Base-by-base conservation (phyloP, 1,284 basidiomycete genomes). In the Omphalotus olearius region DNA sequence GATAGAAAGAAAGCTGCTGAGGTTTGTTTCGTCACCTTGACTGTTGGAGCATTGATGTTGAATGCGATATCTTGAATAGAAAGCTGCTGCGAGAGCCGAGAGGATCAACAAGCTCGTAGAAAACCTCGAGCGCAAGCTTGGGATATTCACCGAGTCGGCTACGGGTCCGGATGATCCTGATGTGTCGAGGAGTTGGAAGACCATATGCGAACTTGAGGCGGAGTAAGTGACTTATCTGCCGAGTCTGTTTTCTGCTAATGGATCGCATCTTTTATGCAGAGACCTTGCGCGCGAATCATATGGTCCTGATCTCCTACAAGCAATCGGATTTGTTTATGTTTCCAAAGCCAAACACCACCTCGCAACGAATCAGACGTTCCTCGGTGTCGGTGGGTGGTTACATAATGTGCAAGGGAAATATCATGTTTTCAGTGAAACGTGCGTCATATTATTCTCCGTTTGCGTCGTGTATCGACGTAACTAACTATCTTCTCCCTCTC, bases 351-450 rank as follows among this genome's bases (percentile, higher is more conserved):
- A 85, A 60, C 89, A 92, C 46, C 83, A 84, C 60, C 76, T 91
- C 7, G 92, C 92, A 0, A 85, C 90, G 14, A 85, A 81, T 50
- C 84, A 88, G 58, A 83, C 86, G 0, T 79, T 91, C 57, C 77
- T 91, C 39, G 91, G 91, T 35, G 84, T 93, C 10, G 89, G 89
- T 33, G 90, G 94, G 2, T 98, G 94, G 94, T 71, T 95, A 57
- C 93, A 97, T 66, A 93, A 93, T 49, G 91, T 95, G 1, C 92
- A 93, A 67, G 91, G 89, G 42, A 95, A 93, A 69, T 95, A 94
- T 57, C 91, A 94, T 64, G 87, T 94, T 7, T 92, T 95, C 66
- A 89, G 88, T 62, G 93, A 94, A 71, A 95, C 92, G 90, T 93
- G 57, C 62, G 88, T 77, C 23, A 10, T 33, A 17, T 35, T 41